These are phyloP conservation scores for Fusarium tuaranense DNA, from an alignment of 2,329 filamentous ascomycete genomes.

Conservation along the genomic window DNA sequence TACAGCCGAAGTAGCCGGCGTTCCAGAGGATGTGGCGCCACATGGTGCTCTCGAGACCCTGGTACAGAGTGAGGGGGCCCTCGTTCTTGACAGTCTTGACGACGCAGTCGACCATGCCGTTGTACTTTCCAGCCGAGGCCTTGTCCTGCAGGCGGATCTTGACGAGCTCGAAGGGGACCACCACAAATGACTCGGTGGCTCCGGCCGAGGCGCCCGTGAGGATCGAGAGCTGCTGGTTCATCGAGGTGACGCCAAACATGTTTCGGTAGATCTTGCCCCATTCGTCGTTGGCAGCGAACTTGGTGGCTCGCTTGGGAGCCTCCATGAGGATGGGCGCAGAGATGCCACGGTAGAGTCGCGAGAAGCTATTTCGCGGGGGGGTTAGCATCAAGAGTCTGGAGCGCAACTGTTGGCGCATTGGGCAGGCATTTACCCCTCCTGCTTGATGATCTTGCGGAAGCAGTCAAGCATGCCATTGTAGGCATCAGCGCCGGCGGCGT, in stretches of 20 bases:
- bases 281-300: slow-evolving; percentile 98
- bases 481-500: slow-evolving; percentile 78
- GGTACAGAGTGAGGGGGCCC: slow-evolving; percentile 90
- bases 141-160: slow-evolving; percentile 98
- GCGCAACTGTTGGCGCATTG: slow-evolving; percentile 15
- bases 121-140: slow-evolving; percentile 90
- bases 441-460: slow-evolving; percentile 95
- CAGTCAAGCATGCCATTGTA: slow-evolving; percentile 99
- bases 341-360: slow-evolving; percentile 95
- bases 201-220: slow-evolving; percentile 95
- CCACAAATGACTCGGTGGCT: slow-evolving; percentile 95
- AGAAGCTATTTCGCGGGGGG: slow-evolving; percentile 69
- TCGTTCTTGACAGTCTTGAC: slow-evolving; percentile 86
- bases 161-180: slow-evolving; percentile 97
- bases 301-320: slow-evolving; percentile 92
- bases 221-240: slow-evolving; percentile 91
- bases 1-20: slow-evolving; percentile 96
- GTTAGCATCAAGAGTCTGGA: slow-evolving; percentile 32
- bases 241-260: slow-evolving; percentile 84
- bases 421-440: slow-evolving; percentile 81
- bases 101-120: slow-evolving; percentile 83
- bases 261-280: slow-evolving; percentile 97
- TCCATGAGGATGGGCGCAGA: slow-evolving; percentile 97
- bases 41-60: slow-evolving; percentile 94
- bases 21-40: slow-evolving; percentile 96